Evolutionary conservation across 371 early-diverging fungal species (phyloP).

Genomic region (Batkoa obscura): DNA sequence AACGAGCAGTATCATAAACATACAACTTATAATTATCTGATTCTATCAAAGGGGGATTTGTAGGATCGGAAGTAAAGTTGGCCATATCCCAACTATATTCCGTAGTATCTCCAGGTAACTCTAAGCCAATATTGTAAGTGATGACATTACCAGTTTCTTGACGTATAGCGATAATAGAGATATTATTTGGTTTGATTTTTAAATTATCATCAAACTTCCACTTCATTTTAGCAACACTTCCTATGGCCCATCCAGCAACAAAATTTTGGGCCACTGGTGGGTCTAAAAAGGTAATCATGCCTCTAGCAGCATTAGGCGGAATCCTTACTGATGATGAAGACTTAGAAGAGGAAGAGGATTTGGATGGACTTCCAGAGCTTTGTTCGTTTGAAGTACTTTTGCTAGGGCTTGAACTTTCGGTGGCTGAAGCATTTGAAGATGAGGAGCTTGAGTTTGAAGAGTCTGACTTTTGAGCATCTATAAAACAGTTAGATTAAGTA

Average conservation of each 20-base stretch:
- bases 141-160: background rate
- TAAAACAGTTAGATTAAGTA: too few relatives aligned
- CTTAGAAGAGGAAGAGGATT: background rate
- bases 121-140: background rate
- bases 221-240: background rate
- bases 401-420: too few relatives aligned
- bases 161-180: background rate
- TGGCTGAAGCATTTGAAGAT: too few relatives aligned
- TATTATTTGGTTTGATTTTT: background rate
- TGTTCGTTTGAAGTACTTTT: too few relatives aligned
- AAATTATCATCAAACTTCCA: background rate
- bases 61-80: background rate
- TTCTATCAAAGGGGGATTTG: constrained; percentile 3
- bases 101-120: background rate
- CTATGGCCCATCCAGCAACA: constrained; percentile 1
- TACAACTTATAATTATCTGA: constrained; percentile 2
- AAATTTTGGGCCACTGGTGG: constrained; percentile 3
- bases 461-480: too few relatives aligned
- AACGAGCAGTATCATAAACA: background rate
- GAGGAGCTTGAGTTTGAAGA: too few relatives aligned
- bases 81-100: background rate
- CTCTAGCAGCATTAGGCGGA: background rate
- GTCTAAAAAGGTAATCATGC: background rate
- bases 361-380: background rate
- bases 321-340: background rate